These are phyloP conservation scores for Pyracantha coccinea DNA, from an alignment of 331 rosid species.

Conservation along the genomic window DNA sequence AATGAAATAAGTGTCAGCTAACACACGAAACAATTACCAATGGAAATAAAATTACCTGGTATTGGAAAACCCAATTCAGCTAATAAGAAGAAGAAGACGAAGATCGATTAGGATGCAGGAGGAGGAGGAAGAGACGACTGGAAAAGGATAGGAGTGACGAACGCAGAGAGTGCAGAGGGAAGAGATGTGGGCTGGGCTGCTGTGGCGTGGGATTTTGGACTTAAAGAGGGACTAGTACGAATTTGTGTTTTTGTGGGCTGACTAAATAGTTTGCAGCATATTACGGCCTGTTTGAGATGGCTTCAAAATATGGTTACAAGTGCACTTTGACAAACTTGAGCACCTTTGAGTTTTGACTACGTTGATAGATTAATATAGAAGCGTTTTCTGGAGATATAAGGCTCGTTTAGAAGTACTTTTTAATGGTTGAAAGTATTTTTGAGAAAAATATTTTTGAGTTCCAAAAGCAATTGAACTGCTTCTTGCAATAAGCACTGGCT, in stretches of 20 bases:
- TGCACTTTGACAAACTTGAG: too few species aligned
- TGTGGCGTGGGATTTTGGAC: too few species aligned
- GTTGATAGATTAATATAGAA: not conserved
- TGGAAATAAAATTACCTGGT: not conserved
- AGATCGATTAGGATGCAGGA: not conserved
- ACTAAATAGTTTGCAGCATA: too few species aligned
- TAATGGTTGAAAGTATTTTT: too few species aligned
- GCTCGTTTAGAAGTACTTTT: too few species aligned
- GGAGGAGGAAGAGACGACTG: not conserved
- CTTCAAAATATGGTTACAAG: too few species aligned
- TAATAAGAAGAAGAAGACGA: not conserved
- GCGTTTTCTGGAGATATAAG: not conserved
- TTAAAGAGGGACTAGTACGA: too few species aligned
- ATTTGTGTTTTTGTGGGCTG: too few species aligned
- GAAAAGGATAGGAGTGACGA: not conserved
- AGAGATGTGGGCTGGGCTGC: not conserved
- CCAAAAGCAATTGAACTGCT: too few species aligned
- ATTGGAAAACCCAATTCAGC: not conserved
- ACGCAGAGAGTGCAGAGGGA: not conserved
- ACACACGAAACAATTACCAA: not conserved
- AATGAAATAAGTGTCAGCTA: not conserved
- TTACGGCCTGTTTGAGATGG: too few species aligned
- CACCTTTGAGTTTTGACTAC: too few species aligned
- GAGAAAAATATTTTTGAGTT: too few species aligned
- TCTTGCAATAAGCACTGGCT: rapidly evolving